A percentile compares a stretch with the other conserved stretches of the same genome.
These are phyloP conservation scores for Salvia splendens DNA, from an alignment of 257 asterid species.

Conservation along the genomic window DNA sequence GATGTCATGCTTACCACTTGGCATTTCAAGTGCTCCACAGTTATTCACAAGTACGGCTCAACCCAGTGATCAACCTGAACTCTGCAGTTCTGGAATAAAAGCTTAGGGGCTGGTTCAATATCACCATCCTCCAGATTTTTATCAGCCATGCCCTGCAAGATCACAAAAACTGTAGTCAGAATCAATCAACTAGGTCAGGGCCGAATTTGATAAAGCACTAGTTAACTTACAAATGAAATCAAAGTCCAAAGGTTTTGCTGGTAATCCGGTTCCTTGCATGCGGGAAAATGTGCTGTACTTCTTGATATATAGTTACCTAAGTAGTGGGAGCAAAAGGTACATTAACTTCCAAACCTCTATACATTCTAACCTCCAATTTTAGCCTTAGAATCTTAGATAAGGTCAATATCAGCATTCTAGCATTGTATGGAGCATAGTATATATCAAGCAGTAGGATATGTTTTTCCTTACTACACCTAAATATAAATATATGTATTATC, in stretches of 20 bases:
- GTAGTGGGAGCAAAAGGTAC: constrained; percentile 18
- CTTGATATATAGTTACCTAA: constrained; percentile 93
- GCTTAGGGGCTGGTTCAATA: constrained; percentile 98
- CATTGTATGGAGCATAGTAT: neutral
- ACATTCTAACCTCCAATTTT: too few relatives aligned
- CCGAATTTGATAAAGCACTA: constrained; percentile 20
- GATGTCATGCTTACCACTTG: constrained; percentile 67
- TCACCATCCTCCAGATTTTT: constrained; percentile 91
- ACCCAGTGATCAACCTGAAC: constrained; percentile 98
- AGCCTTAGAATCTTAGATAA: too few relatives aligned
- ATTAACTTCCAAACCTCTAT: too few relatives aligned
- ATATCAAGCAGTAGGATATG: neutral
- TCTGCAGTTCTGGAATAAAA: constrained; percentile 85
- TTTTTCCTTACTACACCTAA: neutral
- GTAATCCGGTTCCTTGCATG: constrained; percentile 96
- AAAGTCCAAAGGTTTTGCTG: constrained; percentile 96
- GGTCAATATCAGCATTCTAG: too few relatives aligned
- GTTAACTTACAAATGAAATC: constrained; percentile 92
- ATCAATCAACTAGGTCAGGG: constrained; percentile 14
- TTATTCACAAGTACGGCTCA: constrained; percentile 80
- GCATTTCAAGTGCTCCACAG: constrained; percentile 82
- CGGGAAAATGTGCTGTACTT: constrained; percentile 78
- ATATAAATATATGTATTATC: neutral
- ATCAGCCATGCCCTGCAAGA: constrained; percentile 78
- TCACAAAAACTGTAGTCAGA: constrained; percentile 27